Evolutionary conservation across 768 basidiomycete genomes (phyloP).

Genomic region (Leccinum fibrillosum): DNA sequence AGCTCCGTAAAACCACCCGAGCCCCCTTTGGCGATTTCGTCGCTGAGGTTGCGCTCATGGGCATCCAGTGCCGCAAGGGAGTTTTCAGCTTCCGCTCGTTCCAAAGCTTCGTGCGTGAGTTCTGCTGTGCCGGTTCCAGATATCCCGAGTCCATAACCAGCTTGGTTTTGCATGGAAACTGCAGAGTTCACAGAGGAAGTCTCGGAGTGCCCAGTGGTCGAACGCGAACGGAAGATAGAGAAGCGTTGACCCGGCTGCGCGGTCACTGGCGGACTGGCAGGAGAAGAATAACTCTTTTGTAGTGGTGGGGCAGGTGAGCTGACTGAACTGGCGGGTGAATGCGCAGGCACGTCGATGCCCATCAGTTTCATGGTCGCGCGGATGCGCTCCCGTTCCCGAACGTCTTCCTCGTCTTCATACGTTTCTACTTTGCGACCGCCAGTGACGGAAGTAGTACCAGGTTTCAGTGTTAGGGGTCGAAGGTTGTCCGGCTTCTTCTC

Average conservation of each 20-base stretch:
- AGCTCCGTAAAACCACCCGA: slow-evolving; percentile 81
- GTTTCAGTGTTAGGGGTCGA: slow-evolving; percentile 71
- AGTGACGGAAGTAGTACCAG: slow-evolving; percentile 53
- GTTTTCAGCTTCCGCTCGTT: slow-evolving; percentile 76
- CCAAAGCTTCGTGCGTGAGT: slow-evolving; percentile 72
- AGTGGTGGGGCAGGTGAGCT: slow-evolving; percentile 30
- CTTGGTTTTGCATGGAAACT: slow-evolving; percentile 35
- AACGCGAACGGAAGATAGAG: slow-evolving; percentile 65
- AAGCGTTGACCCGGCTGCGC: slow-evolving; percentile 47
- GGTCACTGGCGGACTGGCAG: slow-evolving; percentile 28
- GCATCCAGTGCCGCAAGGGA: slow-evolving; percentile 76
- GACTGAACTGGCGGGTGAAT: slow-evolving; percentile 33
- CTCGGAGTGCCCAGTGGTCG: slow-evolving; percentile 43
- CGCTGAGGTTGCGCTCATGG: slow-evolving; percentile 67
- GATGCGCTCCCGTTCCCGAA: slow-evolving; percentile 80
- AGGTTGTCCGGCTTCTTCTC: slow-evolving; percentile 66
- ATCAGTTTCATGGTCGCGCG: slow-evolving; percentile 91
- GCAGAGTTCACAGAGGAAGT: slow-evolving; percentile 47
- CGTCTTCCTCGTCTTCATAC: slow-evolving; percentile 90
- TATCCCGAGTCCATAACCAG: slow-evolving; percentile 30
- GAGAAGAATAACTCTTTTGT: slow-evolving; percentile 41
- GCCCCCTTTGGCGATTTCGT: slow-evolving; percentile 72
- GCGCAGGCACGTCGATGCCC: slow-evolving; percentile 75
- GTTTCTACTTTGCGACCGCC: slow-evolving; percentile 80
- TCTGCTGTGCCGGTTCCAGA: slow-evolving; percentile 31